A percentile compares a stretch with the other conserved stretches of the same genome.
Evolutionary conservation across 805 yeast genomes (phyloP).

Genomic region (Ogataea glucozyma): DNA sequence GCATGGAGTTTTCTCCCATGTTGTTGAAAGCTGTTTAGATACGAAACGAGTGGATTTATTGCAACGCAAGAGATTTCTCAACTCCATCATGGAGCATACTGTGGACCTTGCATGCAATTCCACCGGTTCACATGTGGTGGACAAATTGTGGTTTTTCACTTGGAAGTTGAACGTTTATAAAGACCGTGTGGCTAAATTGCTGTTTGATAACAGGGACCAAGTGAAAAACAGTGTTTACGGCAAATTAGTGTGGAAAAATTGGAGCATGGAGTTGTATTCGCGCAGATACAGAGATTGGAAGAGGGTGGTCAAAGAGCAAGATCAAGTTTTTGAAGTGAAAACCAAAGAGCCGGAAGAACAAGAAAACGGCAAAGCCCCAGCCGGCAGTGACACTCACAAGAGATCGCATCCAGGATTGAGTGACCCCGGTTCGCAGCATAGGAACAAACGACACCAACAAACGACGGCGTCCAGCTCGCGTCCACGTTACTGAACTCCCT

Average conservation of each 20-base stretch:
- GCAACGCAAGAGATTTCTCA: constrained; percentile 63
- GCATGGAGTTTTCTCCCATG: constrained; percentile 91
- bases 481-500: too few species aligned
- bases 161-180: constrained; percentile 77
- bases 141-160: constrained; percentile 79
- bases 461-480: background rate
- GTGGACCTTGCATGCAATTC: constrained; percentile 74
- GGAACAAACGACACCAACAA: constrained; percentile 4
- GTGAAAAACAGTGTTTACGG: constrained; percentile 90
- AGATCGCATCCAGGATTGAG: background rate
- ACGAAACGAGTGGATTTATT: constrained; percentile 51
- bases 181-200: constrained; percentile 76
- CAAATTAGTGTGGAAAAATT: constrained; percentile 90
- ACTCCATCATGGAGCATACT: constrained; percentile 53
- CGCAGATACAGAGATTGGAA: constrained; percentile 87
- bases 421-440: background rate
- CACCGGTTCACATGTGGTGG: constrained; percentile 89
- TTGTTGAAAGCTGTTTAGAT: constrained; percentile 65
- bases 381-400: background rate
- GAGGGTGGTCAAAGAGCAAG: constrained; percentile 43
- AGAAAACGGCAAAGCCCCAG: background rate
- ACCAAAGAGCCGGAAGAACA: constrained; percentile 1
- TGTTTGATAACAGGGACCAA: constrained; percentile 56
- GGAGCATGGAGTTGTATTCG: constrained; percentile 80
- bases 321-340: background rate